Percentiles rank a stretch among this genome's conserved stretches.
Evolutionary conservation across 1,139 yeast species (phyloP).

Genomic region (Protomyces inundatus): DNA sequence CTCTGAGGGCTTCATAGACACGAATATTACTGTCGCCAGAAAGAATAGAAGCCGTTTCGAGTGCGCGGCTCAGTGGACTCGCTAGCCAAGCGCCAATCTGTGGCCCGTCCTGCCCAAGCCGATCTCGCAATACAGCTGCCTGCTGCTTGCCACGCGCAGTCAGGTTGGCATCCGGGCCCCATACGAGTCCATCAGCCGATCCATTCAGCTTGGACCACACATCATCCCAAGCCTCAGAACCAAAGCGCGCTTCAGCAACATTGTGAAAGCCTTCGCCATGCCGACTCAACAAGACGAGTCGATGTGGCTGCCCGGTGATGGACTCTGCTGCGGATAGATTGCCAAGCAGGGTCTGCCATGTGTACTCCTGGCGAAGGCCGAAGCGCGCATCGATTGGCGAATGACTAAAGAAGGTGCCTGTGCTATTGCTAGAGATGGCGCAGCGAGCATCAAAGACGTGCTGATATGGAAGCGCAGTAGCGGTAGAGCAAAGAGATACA

Average conservation of each 20-base stretch:
- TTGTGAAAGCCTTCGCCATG: constrained; percentile 81
- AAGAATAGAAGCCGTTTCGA: constrained; percentile 1
- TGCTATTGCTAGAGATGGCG: background rate
- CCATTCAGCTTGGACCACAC: constrained; percentile 56
- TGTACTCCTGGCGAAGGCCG: background rate
- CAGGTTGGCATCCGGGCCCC: constrained; percentile 67
- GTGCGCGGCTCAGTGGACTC: constrained; percentile 32
- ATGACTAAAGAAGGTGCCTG: background rate
- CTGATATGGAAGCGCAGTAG: background rate
- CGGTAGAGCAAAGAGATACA: too few species aligned
- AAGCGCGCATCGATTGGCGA: background rate
- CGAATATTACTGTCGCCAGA: constrained; percentile 34
- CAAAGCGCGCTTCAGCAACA: constrained; percentile 54
- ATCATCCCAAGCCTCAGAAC: constrained; percentile 36
- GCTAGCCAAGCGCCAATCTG: constrained; percentile 26
- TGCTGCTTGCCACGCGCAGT: constrained; percentile 57
- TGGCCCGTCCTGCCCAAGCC: constrained; percentile 45
- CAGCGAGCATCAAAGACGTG: background rate
- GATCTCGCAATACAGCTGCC: constrained; percentile 46
- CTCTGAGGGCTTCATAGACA: constrained; percentile 48
- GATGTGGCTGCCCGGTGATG: background rate
- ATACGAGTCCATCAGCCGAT: constrained; percentile 49
- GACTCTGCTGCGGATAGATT: background rate
- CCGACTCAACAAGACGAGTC: constrained; percentile 38
- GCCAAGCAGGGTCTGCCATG: constrained; percentile 1